These are phyloP conservation scores for Cladosporium colombiae DNA, from an alignment of 2,329 filamentous ascomycete species.

Conservation along the genomic window DNA sequence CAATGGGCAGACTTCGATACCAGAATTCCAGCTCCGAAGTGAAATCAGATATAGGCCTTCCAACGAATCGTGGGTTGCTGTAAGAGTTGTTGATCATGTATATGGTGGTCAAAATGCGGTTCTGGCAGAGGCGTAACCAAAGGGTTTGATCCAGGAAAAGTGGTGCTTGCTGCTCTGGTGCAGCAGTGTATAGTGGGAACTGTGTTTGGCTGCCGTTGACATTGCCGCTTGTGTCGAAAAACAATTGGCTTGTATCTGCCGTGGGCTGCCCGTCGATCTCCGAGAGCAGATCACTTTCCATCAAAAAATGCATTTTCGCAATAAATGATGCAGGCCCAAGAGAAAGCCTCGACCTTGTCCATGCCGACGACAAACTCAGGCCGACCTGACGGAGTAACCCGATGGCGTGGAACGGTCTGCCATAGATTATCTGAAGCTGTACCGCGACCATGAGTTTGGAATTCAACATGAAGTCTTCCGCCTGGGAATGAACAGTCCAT, in stretches of 20 bases:
- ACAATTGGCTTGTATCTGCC: slow-evolving; percentile 11
- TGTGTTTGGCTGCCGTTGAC: slow-evolving; percentile 20
- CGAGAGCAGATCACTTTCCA: slow-evolving; percentile 20
- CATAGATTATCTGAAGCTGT: slow-evolving; percentile 18
- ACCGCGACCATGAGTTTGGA: slow-evolving; percentile 20
- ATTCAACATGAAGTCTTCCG: slow-evolving; percentile 18
- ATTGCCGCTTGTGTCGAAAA: slow-evolving; percentile 20
- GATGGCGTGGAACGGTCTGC: slow-evolving; percentile 17
- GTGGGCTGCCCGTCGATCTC: slow-evolving; percentile 20
- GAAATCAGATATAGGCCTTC: slow-evolving; percentile 18
- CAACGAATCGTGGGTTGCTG: slow-evolving; percentile 19
- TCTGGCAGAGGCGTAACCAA: slow-evolving; percentile 19
- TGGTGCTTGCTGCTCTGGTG: slow-evolving; percentile 20
- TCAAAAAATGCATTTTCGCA: slow-evolving; percentile 20
- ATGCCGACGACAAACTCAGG: slow-evolving; percentile 13
- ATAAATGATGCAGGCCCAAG: slow-evolving; percentile 16
- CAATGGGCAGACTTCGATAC: slow-evolving; percentile 20
- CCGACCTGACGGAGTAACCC: slow-evolving; percentile 17
- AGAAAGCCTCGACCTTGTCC: slow-evolving; percentile 19
- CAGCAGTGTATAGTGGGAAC: slow-evolving; percentile 16
- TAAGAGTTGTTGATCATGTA: slow-evolving; percentile 22
- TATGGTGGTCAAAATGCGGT: slow-evolving; percentile 19
- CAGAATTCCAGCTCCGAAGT: slow-evolving; percentile 20
- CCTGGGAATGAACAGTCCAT: slow-evolving; percentile 20
- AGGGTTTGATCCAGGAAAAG: slow-evolving; percentile 19